A percentile compares a stretch with the other conserved stretches of the same genome.
Evolutionary conservation across 805 yeast species (phyloP).

Genomic region (Starmerella bombi): DNA sequence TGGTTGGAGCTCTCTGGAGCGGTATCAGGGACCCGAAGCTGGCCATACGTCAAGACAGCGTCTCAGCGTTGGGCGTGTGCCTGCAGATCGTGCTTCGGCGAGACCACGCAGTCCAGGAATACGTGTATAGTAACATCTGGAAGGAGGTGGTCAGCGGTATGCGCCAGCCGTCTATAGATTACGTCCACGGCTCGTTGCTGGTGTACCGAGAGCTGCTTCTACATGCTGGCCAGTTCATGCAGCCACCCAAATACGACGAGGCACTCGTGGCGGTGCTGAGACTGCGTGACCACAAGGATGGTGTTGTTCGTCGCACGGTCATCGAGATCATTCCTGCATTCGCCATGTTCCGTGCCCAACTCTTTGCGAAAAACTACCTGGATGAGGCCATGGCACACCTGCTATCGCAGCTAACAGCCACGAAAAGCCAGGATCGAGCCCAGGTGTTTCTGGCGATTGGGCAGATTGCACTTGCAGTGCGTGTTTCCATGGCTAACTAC

Average conservation of each 20-base stretch:
- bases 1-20: conserved; percentile 73
- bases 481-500: conserved; percentile 74
- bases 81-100: conserved; percentile 66
- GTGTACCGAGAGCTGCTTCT: conserved; percentile 67
- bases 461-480: conserved; percentile 61
- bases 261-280: conserved; percentile 61
- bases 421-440: conserved; percentile 61
- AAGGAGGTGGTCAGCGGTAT: conserved; percentile 55
- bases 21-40: conserved; percentile 71
- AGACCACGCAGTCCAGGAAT: conserved; percentile 53
- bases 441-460: conserved; percentile 74
- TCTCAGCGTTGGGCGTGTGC: conserved; percentile 64
- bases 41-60: conserved; percentile 69
- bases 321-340: conserved; percentile 69
- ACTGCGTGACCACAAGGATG: conserved; percentile 64
- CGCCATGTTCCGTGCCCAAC: conserved; percentile 60
- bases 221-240: conserved; percentile 59
- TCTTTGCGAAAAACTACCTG: conserved; percentile 68
- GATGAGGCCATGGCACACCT: conserved; percentile 68
- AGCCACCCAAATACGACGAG: conserved; percentile 50
- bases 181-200: conserved; percentile 75
- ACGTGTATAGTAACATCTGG: conserved; percentile 61
- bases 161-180: conserved; percentile 40
- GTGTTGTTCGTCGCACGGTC: conserved; percentile 71
- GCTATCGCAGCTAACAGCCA: conserved; percentile 49